phyloP scores from a whole-genome alignment of 352 stramenopile species.

The Aphanomyces cochlioides region DNA sequence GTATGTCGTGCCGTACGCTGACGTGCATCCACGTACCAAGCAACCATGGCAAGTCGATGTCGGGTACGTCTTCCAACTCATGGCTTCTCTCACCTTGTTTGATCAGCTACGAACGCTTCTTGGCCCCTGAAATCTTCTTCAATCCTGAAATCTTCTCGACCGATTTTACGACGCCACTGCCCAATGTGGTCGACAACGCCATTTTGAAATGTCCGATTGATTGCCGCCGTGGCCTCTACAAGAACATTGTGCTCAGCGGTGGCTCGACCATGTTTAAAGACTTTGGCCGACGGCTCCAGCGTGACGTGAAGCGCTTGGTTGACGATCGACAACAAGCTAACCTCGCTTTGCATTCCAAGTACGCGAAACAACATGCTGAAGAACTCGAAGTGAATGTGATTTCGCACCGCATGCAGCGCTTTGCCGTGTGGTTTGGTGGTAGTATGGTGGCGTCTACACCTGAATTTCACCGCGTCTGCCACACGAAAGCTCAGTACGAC shows the following conservation, averaged over 20 bases:
- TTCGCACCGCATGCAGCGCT: slow-evolving; percentile 91
- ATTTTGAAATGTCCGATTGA: slow-evolving; percentile 96
- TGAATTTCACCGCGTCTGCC: slow-evolving; percentile 93
- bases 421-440: slow-evolving; percentile 94
- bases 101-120: slow-evolving; percentile 85
- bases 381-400: slow-evolving; percentile 93
- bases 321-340: slow-evolving; percentile 89
- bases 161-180: slow-evolving; percentile 90
- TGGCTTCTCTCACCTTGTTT: neutral
- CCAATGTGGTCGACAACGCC: slow-evolving; percentile 92
- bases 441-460: slow-evolving; percentile 92
- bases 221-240: slow-evolving; percentile 91
- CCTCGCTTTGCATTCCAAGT: slow-evolving; percentile 69
- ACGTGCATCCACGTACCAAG: slow-evolving; percentile 71
- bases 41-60: slow-evolving; percentile 88
- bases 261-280: slow-evolving; percentile 97
- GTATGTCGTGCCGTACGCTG: slow-evolving; percentile 87
- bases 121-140: slow-evolving; percentile 96
- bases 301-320: slow-evolving; percentile 92
- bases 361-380: slow-evolving; percentile 54
- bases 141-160: slow-evolving; percentile 95
- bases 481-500: slow-evolving; percentile 96
- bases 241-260: slow-evolving; percentile 95
- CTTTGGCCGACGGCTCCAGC: slow-evolving; percentile 91
- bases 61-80: slow-evolving; percentile 44